Conservation (phyloP, 192 early-diverging fungal species). For the Coemansia sp. region DNA sequence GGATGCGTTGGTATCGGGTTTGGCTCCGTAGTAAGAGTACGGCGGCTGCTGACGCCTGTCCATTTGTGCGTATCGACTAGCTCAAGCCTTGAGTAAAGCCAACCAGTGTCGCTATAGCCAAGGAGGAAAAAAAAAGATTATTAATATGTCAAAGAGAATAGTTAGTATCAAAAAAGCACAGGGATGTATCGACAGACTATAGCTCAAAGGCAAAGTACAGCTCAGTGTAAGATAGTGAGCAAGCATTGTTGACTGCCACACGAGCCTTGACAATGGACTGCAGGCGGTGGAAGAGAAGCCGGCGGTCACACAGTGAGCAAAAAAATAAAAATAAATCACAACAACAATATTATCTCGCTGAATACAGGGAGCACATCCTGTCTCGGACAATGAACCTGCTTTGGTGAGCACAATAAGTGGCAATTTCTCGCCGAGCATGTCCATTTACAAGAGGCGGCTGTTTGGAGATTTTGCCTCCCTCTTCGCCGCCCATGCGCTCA, state of each 20-base stretch:
- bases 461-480: no score
- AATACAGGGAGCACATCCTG: no score
- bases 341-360: no score
- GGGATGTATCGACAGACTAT: neutral
- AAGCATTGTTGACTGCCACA: neutral
- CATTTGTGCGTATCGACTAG: constrained; percentile 16
- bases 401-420: no score
- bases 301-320: no score
- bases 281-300: no score
- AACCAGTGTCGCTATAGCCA: neutral
- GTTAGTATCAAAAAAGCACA: neutral
- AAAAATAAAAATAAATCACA: no score
- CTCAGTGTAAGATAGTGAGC: neutral
- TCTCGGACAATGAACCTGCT: no score
- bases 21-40: constrained; percentile 29
- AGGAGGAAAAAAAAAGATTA: neutral
- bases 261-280: neutral
- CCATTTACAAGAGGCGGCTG: no score
- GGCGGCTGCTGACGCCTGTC: constrained; percentile 19
- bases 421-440: no score
- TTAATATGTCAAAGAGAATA: neutral
- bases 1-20: constrained; percentile 20
- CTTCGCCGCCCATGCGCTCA: no score
- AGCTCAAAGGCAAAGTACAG: neutral
- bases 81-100: constrained; percentile 7